Base-by-base conservation (phyloP, 768 basidiomycete genomes). In the Xerocomellus chrysenteron region DNA sequence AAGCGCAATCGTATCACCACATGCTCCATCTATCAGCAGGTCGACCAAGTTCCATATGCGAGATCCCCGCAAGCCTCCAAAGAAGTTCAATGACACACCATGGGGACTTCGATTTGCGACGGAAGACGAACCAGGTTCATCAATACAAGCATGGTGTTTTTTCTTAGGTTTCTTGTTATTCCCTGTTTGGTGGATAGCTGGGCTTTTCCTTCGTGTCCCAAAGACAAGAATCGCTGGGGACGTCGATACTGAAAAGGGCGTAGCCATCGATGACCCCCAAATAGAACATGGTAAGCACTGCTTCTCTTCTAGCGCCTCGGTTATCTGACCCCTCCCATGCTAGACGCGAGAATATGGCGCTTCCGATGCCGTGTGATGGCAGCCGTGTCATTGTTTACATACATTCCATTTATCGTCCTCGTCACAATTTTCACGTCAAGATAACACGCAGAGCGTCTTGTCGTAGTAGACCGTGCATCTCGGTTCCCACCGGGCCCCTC, bases 271-370 rank as follows among this genome's bases (percentile, higher is more conserved):
- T 64, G 88, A 91, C 70, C 89, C 89, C 28, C 89, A 91, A 66
- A 80, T 90, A 52, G 90, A 91, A 66, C 80, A 81, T 66, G 85
- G 90, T 90, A 62, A 64, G 86, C 74, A 47, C 5, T 12, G 14
- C 41, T 37, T 36, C 17, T 39, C 30, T 58, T 37, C 16, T 50
- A 35, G 39, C 7, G 11, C 46, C 55, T 33, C n/a, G 19, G 40
- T 21, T 46, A 17, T 40, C 57, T 50, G 48, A 65, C 37, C 12
- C 11, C 32, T 44, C 57, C 42, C 56, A 47, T 35, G 40, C 37
- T 60, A 91, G 90, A 92, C 68, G 86, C 88, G 11, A 80, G 76
- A 64, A 80, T 82, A 36, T 92, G 90, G 90, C 83, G 89, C 50
- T 76, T 74, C 54, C 84, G 90, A 49, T 91, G 88, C 75, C 87